Base-by-base conservation (phyloP, 2,329 filamentous ascomycete genomes). In the Aquanectria penicillioides region DNA sequence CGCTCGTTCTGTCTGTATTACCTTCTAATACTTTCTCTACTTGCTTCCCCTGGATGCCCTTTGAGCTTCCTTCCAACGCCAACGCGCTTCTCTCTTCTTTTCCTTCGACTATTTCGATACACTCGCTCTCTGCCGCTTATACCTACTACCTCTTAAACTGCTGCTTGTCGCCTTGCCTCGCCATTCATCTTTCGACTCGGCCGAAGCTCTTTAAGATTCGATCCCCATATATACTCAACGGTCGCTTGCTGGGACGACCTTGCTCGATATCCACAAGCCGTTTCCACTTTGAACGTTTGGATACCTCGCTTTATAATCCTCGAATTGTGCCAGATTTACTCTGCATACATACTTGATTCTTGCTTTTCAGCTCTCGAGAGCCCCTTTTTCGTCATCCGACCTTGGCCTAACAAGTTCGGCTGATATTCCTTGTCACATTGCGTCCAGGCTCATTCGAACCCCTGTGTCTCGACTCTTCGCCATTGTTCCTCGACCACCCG, bases 21-120 rank as follows among this genome's bases (percentile, higher is more conserved):
- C 65, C 63, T 69, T 69, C 65, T 70, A 69, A 71, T 73, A 73
- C 66, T 71, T 73, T 66, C 63, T 70, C 68, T 64, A 59, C 62
- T 70, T 63, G 56, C 60, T 61, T 52, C 52, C 55, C 53, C 51
- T 62, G 59, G 47, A 57, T 62, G 54, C 54, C 40, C 40, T 57
- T 47, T 57, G 46, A 64, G 62, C 51, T 57, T 57, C 61, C 48
- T 56, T 64, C 38, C 47, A 40, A 59, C 50, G 61, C 66, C 47
- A 40, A 59, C 50, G 61, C 66, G 54, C 58, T 69, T 71, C 67
- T 65, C 66, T 61, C 69, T 71, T 70, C 64, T 68, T 66, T 62
- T 68, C 31, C 44, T 62, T 63, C 60, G 52, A 58, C 36, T 52
- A 41, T 53, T 67, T 69, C 66, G 65, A 66, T 63, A 68, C 68